Evolutionary conservation across 306 rosid species (phyloP).

Genomic region (Cucumis hystrix): DNA sequence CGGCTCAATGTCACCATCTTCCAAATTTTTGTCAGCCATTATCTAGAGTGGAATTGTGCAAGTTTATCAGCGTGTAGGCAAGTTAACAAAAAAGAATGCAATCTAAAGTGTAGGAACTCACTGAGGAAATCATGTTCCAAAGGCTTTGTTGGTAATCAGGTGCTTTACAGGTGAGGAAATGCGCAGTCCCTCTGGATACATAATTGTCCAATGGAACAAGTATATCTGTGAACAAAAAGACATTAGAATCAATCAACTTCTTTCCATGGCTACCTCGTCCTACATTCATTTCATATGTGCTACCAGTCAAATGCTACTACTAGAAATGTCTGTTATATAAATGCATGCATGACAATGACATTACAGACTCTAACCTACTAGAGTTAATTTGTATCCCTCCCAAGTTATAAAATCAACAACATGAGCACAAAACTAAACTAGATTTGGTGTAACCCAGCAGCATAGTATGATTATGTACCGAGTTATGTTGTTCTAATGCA

Average conservation of each 20-base stretch:
- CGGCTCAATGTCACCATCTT: conserved; percentile 85
- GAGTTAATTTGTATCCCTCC: background rate
- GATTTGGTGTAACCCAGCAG: background rate
- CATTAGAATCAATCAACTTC: background rate
- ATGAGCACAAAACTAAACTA: background rate
- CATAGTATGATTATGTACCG: background rate
- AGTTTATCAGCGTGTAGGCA: background rate
- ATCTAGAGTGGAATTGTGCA: conserved; percentile 25
- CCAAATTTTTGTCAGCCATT: conserved; percentile 71
- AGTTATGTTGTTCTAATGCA: background rate
- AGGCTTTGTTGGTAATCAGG: conserved; percentile 85
- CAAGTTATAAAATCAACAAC: background rate
- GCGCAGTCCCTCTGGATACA: conserved; percentile 77
- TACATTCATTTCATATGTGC: background rate
- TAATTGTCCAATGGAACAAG: conserved; percentile 95
- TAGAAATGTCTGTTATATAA: background rate
- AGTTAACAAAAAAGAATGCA: background rate
- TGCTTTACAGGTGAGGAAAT: conserved; percentile 72
- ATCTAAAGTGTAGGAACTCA: conserved; percentile 27
- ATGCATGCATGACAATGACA: background rate
- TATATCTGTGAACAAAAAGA: conserved; percentile 40
- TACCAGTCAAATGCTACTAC: background rate
- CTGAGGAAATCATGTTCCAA: conserved; percentile 86
- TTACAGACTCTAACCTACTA: background rate
- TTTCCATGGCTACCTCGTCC: background rate